Percentiles rank a stretch among this genome's conserved stretches.
phyloP scores from a whole-genome alignment of 2,329 filamentous ascomycete genomes.

The Bipolaris sorokiniana region DNA sequence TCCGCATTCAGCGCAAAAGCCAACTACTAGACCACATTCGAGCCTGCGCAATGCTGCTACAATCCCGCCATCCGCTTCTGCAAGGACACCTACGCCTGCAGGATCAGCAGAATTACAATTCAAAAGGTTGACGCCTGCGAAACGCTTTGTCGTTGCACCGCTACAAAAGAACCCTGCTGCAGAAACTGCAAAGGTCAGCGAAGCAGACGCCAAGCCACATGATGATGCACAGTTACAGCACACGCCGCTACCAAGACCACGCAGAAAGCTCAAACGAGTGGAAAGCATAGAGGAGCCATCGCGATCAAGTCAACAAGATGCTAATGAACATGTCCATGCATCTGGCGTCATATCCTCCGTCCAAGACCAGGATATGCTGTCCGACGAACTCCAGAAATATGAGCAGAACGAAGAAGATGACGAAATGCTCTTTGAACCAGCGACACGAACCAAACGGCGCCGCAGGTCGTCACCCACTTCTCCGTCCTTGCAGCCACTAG shows the following conservation, averaged over 20 bases:
- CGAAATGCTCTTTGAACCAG: conserved; percentile 34
- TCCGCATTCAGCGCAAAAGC: conserved; percentile 23
- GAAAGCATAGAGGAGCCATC: conserved; percentile 45
- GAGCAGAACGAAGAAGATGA: conserved; percentile 29
- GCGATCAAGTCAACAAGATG: conserved; percentile 28
- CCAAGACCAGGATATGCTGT: conserved; percentile 17
- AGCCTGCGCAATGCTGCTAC: conserved; percentile 30
- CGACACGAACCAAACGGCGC: conserved; percentile 33
- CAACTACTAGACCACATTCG: conserved; percentile 33
- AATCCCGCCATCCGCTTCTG: conserved; percentile 18
- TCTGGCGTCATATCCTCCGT: conserved; percentile 18
- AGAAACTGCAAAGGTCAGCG: conserved; percentile 5
- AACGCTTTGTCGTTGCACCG: conserved; percentile 40
- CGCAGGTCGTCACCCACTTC: conserved; percentile 25
- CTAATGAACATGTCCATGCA: conserved; percentile 8
- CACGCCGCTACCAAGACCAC: conserved; percentile 26
- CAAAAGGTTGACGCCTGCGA: conserved; percentile 37
- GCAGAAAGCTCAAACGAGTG: conserved; percentile 30
- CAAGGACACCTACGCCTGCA: neutral
- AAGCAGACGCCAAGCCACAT: conserved; percentile 2
- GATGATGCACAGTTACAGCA: conserved; percentile 4
- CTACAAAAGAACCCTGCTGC: conserved; percentile 12
- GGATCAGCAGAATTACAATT: conserved; percentile 9
- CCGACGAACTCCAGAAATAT: conserved; percentile 3
- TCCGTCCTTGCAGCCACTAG: conserved; percentile 7